Evolutionary conservation across 2,329 filamentous ascomycete genomes (phyloP).

Genomic region (Xylariaceae sp.): DNA sequence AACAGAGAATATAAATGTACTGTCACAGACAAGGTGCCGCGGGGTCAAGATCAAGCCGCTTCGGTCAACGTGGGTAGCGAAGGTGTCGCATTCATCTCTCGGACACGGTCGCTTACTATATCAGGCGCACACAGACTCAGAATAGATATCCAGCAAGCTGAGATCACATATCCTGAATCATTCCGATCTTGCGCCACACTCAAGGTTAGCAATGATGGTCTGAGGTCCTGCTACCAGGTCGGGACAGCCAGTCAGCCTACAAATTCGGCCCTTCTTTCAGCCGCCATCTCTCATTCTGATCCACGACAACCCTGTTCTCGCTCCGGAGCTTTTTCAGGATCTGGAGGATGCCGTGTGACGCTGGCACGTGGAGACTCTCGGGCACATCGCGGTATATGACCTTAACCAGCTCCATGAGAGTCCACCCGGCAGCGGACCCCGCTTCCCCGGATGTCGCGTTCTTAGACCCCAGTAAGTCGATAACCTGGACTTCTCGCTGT

Average conservation of each 20-base stretch:
- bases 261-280: constrained; percentile 40
- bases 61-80: not conserved
- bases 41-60: not conserved
- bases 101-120: not conserved
- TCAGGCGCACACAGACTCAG: not conserved
- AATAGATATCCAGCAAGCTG: not conserved
- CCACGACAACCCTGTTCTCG: constrained; percentile 60
- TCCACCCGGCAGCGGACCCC: constrained; percentile 47
- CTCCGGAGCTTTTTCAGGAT: constrained; percentile 71
- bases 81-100: not conserved
- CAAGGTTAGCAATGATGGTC: constrained; percentile 5
- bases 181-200: constrained; percentile 4
- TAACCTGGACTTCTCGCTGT: constrained; percentile 72
- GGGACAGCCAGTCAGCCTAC: constrained; percentile 25
- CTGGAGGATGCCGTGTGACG: constrained; percentile 69
- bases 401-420: constrained; percentile 77
- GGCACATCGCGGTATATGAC: constrained; percentile 78
- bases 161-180: not conserved
- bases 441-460: constrained; percentile 20
- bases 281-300: constrained; percentile 40
- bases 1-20: not conserved
- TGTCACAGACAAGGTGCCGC: not conserved
- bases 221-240: too few species aligned
- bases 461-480: constrained; percentile 54
- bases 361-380: constrained; percentile 67